phyloP scores from a whole-genome alignment of 2,329 filamentous ascomycete genomes.

The Fonsecaea pedrosoi region DNA sequence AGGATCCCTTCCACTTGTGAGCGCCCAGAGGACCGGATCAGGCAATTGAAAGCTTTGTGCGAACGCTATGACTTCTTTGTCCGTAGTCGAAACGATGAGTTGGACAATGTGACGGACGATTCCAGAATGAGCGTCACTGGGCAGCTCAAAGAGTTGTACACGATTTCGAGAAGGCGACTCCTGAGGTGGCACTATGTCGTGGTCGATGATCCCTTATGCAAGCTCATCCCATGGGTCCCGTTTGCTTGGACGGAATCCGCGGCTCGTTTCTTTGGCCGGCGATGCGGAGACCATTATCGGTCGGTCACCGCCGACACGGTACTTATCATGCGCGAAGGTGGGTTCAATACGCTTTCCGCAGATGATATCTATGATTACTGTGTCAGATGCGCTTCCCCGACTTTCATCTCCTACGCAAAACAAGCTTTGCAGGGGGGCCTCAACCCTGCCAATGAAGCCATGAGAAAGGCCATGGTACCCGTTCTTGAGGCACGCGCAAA shows the following conservation, averaged over 20 bases:
- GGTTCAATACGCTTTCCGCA: constrained; percentile 29
- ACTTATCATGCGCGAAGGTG: constrained; percentile 35
- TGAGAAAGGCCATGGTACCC: constrained; percentile 25
- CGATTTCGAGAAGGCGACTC: neutral
- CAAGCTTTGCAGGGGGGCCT: neutral
- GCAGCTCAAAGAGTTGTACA: neutral
- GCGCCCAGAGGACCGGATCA: neutral
- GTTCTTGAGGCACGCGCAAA: constrained; percentile 22
- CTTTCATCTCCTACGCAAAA: constrained; percentile 11
- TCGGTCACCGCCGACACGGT: constrained; percentile 31
- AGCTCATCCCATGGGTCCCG: neutral
- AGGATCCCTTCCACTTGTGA: neutral
- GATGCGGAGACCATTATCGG: neutral
- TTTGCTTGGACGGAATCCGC: neutral
- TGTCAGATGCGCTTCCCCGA: constrained; percentile 25
- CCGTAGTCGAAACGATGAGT: neutral
- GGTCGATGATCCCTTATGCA: neutral
- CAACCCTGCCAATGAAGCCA: constrained; percentile 17
- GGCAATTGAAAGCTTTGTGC: constrained; percentile 5
- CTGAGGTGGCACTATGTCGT: constrained; percentile 6
- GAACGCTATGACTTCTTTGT: neutral
- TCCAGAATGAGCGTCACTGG: neutral
- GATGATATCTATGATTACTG: constrained; percentile 37
- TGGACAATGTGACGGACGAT: neutral
- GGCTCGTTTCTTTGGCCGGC: neutral